A percentile compares a stretch with the other conserved stretches of the same genome.
Conservation (phyloP, 306 rosid species). For the Corylus americana region DNA sequence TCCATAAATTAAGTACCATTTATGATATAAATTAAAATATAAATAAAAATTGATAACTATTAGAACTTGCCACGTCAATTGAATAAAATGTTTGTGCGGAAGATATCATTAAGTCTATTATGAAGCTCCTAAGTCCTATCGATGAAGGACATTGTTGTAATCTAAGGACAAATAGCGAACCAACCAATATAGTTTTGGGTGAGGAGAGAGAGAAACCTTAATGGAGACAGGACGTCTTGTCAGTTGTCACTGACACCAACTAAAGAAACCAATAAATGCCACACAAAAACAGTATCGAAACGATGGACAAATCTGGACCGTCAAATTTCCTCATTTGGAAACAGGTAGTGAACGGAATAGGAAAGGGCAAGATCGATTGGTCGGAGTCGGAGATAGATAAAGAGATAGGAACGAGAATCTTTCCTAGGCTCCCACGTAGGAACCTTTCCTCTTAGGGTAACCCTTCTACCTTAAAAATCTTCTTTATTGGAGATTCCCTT, state of each 20-base stretch:
- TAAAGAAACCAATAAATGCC: neutral
- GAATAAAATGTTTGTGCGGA: no score
- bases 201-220: slow-evolving; percentile 30
- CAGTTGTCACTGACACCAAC: slow-evolving; percentile 18
- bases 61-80: no score
- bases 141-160: neutral
- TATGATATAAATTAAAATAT: no score
- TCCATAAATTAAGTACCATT: no score
- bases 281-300: neutral
- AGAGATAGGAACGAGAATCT: slow-evolving; percentile 25
- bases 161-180: neutral
- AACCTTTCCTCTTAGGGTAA: slow-evolving; percentile 35
- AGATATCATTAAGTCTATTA: no score
- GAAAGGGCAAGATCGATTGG: slow-evolving; percentile 4
- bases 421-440: slow-evolving; percentile 9
- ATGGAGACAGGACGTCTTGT: slow-evolving; percentile 32
- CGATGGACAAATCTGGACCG: neutral
- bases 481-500: slow-evolving; percentile 1
- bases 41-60: no score
- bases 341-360: neutral
- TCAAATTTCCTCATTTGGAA: slow-evolving; percentile 1
- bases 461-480: neutral
- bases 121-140: no score
- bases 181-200: neutral
- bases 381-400: slow-evolving; percentile 7